phyloP scores from a whole-genome alignment of 129 eudicot genomes.

The Flaveria trinervia region DNA sequence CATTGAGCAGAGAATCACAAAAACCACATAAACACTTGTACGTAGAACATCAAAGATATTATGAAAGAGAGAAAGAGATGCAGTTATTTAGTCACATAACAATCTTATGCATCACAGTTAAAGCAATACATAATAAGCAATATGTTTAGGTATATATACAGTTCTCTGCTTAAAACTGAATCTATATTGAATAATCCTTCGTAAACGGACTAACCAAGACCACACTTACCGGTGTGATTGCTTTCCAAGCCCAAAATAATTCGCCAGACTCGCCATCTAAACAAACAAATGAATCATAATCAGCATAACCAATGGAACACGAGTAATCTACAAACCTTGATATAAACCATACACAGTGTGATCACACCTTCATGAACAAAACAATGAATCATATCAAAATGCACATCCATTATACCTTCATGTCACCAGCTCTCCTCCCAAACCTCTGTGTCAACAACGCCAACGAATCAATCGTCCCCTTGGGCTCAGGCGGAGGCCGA shows the following conservation, averaged over 20 bases:
- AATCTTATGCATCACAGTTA: too few species aligned
- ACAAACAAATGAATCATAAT: slow-evolving; percentile 19
- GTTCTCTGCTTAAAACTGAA: not conserved
- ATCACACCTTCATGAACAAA: not conserved
- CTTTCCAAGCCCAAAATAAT: slow-evolving; percentile 88
- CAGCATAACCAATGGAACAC: slow-evolving; percentile 22
- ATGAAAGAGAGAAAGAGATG: too few species aligned
- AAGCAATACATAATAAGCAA: too few species aligned
- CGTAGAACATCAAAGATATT: too few species aligned
- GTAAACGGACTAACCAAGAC: too few species aligned
- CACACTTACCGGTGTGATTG: slow-evolving; percentile 77
- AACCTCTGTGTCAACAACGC: slow-evolving; percentile 82
- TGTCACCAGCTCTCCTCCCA: slow-evolving; percentile 97
- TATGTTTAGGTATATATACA: not conserved
- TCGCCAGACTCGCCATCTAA: slow-evolving; percentile 91
- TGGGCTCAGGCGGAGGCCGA: slow-evolving; percentile 86
- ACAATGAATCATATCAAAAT: not conserved
- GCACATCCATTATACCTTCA: slow-evolving; percentile 65
- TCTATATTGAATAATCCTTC: not conserved
- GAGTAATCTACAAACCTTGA: not conserved
- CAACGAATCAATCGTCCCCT: slow-evolving; percentile 85
- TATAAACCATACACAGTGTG: not conserved
- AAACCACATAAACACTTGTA: too few species aligned
- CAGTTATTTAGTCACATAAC: not conserved
- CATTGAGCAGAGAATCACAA: too few species aligned